Evolutionary conservation across 164 flowering plant genomes (phyloP), one percentile per base, ranked within the genome.

Genomic region (Protea cynaroides): DNA sequence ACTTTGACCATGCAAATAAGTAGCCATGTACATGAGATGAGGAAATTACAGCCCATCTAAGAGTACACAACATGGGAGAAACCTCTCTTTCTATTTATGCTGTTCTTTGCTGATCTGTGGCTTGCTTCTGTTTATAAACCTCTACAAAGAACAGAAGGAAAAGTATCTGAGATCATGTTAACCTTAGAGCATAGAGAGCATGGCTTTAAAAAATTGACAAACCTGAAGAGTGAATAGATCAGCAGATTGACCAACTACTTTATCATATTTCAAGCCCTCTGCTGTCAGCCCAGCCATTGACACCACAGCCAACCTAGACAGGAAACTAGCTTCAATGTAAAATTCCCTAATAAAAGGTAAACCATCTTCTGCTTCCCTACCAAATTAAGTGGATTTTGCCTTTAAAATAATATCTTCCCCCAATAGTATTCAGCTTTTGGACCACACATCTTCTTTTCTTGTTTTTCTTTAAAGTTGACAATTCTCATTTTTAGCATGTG

Each of bases 261-360:
- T 93, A 69, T 93, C 96, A 68, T 86, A 90, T 71, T 79, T 72
- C 54, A 93, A 77, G 40, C 97, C 98, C 78, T 93, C 98, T 9
- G 97, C 97, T 22, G 98, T 90, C 18, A 93, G 80, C 79, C 98
- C 98, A 58, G 97, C 98, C 98, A 94, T 89, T 56, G 98, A 80
- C 54, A 93, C 89, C 56, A 89, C 92, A 7, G 97, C 90, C 80
- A 93, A 74, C 79, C 97, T 93, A 80, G 66, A 25, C 58, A 43
- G 44, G 8, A 37, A 63, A 19, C 43, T 21, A 43, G 29, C 38
- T 23, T 4, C 7, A 17, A 43, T 21, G 62, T 21, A 52, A 24
- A 63, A 0, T 23, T 56, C 40, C 40, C 51, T 36, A 17, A 21
- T 37, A 51, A 9, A 17, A 24, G 13, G 25, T 25, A 36, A n/a